Percentiles rank a stretch among this genome's conserved stretches.
phyloP scores from a whole-genome alignment of 257 asterid genomes.

The Solanum ahanhuiri region DNA sequence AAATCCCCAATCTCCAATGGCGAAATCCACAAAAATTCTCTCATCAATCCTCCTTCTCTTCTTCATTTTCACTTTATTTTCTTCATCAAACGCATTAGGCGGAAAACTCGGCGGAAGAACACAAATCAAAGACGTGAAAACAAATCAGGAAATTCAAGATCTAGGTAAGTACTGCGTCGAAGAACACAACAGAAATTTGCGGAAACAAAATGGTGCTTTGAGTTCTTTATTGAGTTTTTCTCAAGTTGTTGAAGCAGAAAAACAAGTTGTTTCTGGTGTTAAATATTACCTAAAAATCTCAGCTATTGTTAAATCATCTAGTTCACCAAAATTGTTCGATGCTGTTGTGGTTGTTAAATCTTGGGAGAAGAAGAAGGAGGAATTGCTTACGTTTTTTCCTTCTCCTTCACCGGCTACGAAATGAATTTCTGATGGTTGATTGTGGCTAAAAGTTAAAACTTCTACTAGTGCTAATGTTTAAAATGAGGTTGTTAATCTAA shows the following conservation, averaged over 20 bases:
- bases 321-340: slow-evolving; percentile 15
- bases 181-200: slow-evolving; percentile 25
- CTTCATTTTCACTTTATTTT: background rate
- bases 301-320: slow-evolving; percentile 6
- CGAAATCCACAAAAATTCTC: background rate
- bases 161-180: slow-evolving; percentile 1
- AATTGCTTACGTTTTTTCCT: slow-evolving; percentile 30
- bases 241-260: slow-evolving; percentile 51
- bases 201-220: background rate
- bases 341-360: slow-evolving; percentile 55
- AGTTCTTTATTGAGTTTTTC: slow-evolving; percentile 20
- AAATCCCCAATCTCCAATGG: background rate
- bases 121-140: background rate
- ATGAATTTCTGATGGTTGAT: background rate
- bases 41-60: background rate
- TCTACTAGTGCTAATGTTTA: background rate
- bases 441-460: background rate
- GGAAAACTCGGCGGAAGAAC: slow-evolving; percentile 1
- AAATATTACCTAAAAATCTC: slow-evolving; percentile 56
- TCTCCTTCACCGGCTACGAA: slow-evolving; percentile 17
- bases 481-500: background rate
- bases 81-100: background rate
- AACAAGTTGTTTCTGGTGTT: slow-evolving; percentile 69
- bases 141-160: slow-evolving; percentile 5
- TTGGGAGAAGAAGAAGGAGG: slow-evolving; percentile 24